A percentile compares a stretch with the other conserved stretches of the same genome.
phyloP scores from a whole-genome alignment of 306 rosid genomes.

The Fagus sylvatica region DNA sequence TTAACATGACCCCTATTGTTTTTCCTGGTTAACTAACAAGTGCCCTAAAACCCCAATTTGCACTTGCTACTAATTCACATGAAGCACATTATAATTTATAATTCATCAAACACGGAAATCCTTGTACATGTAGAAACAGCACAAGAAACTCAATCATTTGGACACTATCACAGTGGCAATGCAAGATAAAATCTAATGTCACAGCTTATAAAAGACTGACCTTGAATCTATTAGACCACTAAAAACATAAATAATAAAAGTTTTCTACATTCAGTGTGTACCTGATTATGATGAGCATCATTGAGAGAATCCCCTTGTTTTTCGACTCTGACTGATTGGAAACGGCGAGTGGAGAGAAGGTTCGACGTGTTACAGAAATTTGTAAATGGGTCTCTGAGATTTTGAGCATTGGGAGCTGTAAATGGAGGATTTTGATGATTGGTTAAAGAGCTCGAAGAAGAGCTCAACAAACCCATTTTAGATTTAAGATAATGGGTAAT shows the following conservation, averaged over 20 bases:
- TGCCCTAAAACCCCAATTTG: background rate
- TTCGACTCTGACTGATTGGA: slow-evolving; percentile 41
- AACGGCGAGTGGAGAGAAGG: slow-evolving; percentile 37
- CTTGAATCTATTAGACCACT: background rate
- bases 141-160: background rate
- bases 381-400: slow-evolving; percentile 5
- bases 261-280: slow-evolving; percentile 13
- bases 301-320: slow-evolving; percentile 21
- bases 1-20: no score
- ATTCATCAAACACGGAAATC: background rate
- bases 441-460: slow-evolving; percentile 14
- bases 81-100: background rate
- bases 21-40: no score
- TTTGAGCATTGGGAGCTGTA: slow-evolving; percentile 7
- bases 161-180: background rate
- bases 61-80: background rate
- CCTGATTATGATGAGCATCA: slow-evolving; percentile 46
- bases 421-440: slow-evolving; percentile 5
- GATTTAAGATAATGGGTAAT: slow-evolving; percentile 36
- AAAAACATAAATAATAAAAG: background rate
- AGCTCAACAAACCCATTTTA: slow-evolving; percentile 24
- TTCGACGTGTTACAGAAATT: background rate
- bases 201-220: background rate
- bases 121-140: background rate
- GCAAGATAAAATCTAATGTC: background rate